These are phyloP conservation scores for Kingdonia uniflora DNA, from an alignment of 164 flowering plant genomes.

Conservation along the genomic window DNA sequence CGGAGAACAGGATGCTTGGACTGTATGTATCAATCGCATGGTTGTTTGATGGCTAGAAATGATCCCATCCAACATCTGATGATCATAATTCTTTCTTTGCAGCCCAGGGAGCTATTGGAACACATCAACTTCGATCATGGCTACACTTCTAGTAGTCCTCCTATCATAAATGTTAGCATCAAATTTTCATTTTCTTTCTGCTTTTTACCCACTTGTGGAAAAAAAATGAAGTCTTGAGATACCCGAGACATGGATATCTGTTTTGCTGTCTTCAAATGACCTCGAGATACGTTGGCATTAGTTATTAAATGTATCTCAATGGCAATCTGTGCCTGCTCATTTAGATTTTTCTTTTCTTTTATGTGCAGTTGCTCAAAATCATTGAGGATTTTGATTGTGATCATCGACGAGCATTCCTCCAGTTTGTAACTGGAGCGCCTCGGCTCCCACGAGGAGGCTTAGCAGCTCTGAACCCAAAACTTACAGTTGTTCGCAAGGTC, in stretches of 20 bases:
- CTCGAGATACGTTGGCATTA: no score
- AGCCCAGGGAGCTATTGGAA: slow-evolving; percentile 62
- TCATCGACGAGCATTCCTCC: slow-evolving; percentile 71
- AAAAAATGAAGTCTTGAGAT: no score
- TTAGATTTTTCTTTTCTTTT: background rate
- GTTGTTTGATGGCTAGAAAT: background rate
- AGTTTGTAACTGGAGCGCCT: slow-evolving; percentile 96
- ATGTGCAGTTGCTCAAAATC: slow-evolving; percentile 65
- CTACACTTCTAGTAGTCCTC: slow-evolving; percentile 88
- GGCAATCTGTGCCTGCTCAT: background rate
- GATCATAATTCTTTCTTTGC: slow-evolving; percentile 12
- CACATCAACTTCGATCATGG: slow-evolving; percentile 94
- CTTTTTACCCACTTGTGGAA: background rate
- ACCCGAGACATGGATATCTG: no score
- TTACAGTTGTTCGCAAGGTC: slow-evolving; percentile 94
- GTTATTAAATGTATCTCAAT: no score
- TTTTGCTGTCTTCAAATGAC: no score
- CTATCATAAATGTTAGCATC: slow-evolving; percentile 51
- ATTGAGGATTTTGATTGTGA: slow-evolving; percentile 51
- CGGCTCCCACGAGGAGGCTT: slow-evolving; percentile 93
- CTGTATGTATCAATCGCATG: slow-evolving; percentile 36
- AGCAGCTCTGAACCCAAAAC: slow-evolving; percentile 79
- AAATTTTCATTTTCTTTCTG: background rate
- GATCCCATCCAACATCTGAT: no score
- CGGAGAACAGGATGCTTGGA: slow-evolving; percentile 71